These are phyloP conservation scores for Lagenaria siceraria DNA, from an alignment of 306 rosid genomes.

Conservation along the genomic window DNA sequence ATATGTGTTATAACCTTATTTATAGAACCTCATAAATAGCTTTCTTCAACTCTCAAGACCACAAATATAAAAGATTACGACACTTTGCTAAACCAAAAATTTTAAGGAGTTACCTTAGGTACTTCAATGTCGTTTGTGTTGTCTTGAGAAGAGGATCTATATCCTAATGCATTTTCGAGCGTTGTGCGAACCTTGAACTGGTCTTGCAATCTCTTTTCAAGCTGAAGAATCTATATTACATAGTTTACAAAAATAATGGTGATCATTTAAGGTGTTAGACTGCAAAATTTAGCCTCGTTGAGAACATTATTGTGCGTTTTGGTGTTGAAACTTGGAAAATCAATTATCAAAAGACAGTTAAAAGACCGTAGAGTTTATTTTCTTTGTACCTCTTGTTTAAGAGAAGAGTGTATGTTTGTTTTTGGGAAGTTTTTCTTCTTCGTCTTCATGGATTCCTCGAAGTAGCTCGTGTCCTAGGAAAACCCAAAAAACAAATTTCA, in stretches of 20 bases:
- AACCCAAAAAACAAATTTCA: conserved; percentile 15
- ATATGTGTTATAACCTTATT: not conserved
- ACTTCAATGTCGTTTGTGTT: conserved; percentile 26
- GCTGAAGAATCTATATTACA: conserved; percentile 56
- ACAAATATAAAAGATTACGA: not conserved
- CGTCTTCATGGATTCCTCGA: conserved; percentile 33
- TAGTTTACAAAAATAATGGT: not conserved
- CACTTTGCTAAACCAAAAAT: not conserved
- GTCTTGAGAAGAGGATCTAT: conserved; percentile 37
- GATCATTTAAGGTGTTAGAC: not conserved
- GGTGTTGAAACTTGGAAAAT: not conserved
- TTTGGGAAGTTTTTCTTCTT: conserved; percentile 35
- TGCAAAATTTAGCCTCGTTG: not conserved
- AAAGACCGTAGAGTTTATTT: conserved; percentile 1
- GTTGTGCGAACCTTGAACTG: conserved; percentile 68
- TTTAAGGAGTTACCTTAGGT: conserved; percentile 51
- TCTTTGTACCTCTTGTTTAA: conserved; percentile 73
- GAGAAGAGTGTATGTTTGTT: conserved; percentile 39
- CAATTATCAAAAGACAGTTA: not conserved
- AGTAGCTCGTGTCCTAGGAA: conserved; percentile 49
- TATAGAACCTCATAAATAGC: not conserved
- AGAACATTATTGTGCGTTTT: not conserved
- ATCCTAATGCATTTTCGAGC: conserved; percentile 70
- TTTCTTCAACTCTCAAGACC: not conserved
- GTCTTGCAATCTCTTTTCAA: conserved; percentile 71